Percentiles rank a stretch among this genome's conserved stretches.
Evolutionary conservation across 2,329 filamentous ascomycete species (phyloP).

Genomic region (Tolypocladium amazonense): DNA sequence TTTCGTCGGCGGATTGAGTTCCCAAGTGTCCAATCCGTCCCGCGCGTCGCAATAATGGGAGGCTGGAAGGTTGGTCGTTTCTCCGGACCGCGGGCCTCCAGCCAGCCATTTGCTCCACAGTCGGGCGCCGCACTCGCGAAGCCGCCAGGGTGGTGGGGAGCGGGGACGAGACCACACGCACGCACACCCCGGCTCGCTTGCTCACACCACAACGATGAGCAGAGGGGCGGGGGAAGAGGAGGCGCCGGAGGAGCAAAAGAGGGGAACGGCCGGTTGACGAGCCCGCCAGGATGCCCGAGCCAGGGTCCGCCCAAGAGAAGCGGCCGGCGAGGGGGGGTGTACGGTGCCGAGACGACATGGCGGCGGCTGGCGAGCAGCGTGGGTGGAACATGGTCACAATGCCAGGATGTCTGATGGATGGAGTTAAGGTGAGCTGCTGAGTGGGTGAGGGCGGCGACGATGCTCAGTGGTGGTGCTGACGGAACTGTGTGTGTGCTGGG

Average conservation of each 20-base stretch:
- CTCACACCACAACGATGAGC: neutral
- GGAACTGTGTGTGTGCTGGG: constrained; percentile 7
- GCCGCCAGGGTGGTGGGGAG: neutral
- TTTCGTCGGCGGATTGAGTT: neutral
- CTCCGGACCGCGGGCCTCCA: neutral
- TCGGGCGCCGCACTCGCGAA: neutral
- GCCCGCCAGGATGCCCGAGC: neutral
- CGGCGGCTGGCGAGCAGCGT: constrained; percentile 1
- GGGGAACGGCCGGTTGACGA: neutral
- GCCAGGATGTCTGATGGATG: constrained; percentile 1
- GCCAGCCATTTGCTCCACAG: constrained; percentile 1
- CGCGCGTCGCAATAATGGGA: neutral
- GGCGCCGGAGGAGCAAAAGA: neutral
- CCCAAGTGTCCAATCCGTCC: neutral
- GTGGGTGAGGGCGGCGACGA: neutral
- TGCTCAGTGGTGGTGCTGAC: constrained; percentile 6
- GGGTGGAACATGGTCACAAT: constrained; percentile 5
- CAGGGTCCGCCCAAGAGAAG: neutral
- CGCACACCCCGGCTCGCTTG: neutral
- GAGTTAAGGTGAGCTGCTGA: neutral
- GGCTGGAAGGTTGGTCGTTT: neutral
- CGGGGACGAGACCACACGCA: neutral
- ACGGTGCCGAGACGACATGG: neutral
- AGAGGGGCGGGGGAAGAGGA: neutral
- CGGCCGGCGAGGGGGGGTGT: constrained; percentile 1